A percentile compares a stretch with the other conserved stretches of the same genome.
Conservation (phyloP, 148 eudicot genomes). For the Cornus suecica region DNA sequence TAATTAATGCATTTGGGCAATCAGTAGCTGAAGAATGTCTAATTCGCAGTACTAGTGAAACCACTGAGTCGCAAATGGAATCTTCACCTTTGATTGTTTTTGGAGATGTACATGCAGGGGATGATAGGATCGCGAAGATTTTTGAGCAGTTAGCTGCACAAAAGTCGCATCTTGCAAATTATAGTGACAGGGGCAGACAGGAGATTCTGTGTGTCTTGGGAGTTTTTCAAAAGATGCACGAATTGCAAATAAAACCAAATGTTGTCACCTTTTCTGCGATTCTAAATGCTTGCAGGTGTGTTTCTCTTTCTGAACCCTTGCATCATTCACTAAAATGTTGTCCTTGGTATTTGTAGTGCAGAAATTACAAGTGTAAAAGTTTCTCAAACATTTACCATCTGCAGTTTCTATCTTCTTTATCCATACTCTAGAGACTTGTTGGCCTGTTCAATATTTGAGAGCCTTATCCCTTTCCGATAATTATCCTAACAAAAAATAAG, state of each 20-base stretch:
- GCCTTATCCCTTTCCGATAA: no score
- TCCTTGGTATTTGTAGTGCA: not conserved
- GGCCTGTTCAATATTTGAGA: not conserved
- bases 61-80: constrained; percentile 26
- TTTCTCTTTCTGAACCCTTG: constrained; percentile 6
- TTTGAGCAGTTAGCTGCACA: constrained; percentile 69
- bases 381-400: not conserved
- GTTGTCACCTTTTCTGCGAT: constrained; percentile 99
- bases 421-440: not conserved
- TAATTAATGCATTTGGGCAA: constrained; percentile 93
- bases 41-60: constrained; percentile 18
- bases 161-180: constrained; percentile 35
- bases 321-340: not conserved
- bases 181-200: constrained; percentile 37
- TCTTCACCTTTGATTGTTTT: constrained; percentile 22
- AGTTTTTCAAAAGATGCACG: constrained; percentile 89
- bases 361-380: no score
- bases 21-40: constrained; percentile 38
- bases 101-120: constrained; percentile 29
- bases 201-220: constrained; percentile 72
- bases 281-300: constrained; percentile 94
- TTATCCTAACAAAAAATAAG: no score
- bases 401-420: not conserved
- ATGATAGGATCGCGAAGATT: constrained; percentile 54
- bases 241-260: constrained; percentile 82